A percentile compares a stretch with the other conserved stretches of the same genome.
Evolutionary conservation across 345 rosid genomes (phyloP).

Genomic region (Corchorus olitorius): DNA sequence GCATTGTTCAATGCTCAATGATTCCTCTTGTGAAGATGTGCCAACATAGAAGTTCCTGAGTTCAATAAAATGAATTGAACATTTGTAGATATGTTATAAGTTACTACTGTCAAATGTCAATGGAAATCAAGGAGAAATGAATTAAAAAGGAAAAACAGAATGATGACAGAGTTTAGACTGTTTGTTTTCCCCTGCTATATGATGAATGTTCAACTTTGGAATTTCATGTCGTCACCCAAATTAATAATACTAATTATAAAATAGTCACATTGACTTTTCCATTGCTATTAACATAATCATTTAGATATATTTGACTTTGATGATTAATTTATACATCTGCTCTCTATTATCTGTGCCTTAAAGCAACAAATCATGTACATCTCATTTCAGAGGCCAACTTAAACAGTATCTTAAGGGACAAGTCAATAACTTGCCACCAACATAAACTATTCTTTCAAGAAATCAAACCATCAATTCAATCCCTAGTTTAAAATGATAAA

Average conservation of each 20-base stretch:
- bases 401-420: background rate
- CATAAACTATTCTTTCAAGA: background rate
- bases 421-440: background rate
- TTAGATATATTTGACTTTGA: background rate
- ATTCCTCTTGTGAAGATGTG: conserved; percentile 20
- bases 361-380: background rate
- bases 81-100: background rate
- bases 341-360: background rate
- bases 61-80: background rate
- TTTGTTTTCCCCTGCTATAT: background rate
- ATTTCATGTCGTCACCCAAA: background rate
- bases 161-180: background rate
- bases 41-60: conserved; percentile 35
- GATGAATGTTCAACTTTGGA: background rate
- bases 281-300: background rate
- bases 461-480: background rate
- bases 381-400: background rate
- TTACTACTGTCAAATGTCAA: background rate
- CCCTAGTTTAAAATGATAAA: background rate
- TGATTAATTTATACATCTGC: background rate
- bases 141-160: background rate
- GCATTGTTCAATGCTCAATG: conserved; percentile 13
- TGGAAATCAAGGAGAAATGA: background rate
- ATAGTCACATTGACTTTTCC: background rate
- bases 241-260: background rate